Conservation (phyloP, 768 basidiomycete genomes). For the Mycena rebaudengoi region DNA sequence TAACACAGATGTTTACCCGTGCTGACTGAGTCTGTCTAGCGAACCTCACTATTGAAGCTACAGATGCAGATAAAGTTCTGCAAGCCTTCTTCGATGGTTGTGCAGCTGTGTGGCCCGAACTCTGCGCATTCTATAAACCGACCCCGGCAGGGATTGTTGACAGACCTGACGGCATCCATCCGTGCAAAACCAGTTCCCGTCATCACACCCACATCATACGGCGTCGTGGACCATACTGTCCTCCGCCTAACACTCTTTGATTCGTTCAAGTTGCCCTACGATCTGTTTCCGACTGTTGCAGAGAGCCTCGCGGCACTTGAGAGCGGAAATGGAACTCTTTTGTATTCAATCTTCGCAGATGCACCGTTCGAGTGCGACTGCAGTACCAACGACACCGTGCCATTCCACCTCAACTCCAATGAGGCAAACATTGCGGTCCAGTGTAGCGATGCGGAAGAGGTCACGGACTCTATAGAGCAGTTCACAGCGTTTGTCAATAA, state of each 20-base stretch:
- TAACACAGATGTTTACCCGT: neutral
- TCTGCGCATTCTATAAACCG: constrained; percentile 34
- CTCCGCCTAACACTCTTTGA: constrained; percentile 29
- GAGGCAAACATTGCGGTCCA: constrained; percentile 11
- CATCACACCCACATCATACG: constrained; percentile 27
- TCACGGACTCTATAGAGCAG: constrained; percentile 23
- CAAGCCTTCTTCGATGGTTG: constrained; percentile 35
- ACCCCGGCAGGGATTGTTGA: constrained; percentile 25
- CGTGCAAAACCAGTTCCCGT: constrained; percentile 31
- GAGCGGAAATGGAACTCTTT: constrained; percentile 31
- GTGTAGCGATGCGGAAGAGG: constrained; percentile 29
- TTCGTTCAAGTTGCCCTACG: constrained; percentile 33
- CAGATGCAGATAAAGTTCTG: constrained; percentile 32
- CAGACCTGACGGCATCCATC: constrained; percentile 26
- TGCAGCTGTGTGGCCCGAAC: constrained; percentile 28
- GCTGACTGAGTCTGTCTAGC: constrained; percentile 2
- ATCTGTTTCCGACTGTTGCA: constrained; percentile 20
- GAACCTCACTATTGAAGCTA: constrained; percentile 30
- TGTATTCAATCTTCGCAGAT: constrained; percentile 10
- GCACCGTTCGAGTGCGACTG: constrained; percentile 11
- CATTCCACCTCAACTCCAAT: neutral
- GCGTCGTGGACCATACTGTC: constrained; percentile 34
- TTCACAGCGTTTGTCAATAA: constrained; percentile 15
- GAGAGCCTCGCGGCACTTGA: constrained; percentile 35
- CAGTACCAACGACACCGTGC: neutral